Percentiles rank a stretch among this genome's conserved stretches.
Evolutionary conservation across 306 rosid species (phyloP).

Genomic region (Pterocarpus santalinus): DNA sequence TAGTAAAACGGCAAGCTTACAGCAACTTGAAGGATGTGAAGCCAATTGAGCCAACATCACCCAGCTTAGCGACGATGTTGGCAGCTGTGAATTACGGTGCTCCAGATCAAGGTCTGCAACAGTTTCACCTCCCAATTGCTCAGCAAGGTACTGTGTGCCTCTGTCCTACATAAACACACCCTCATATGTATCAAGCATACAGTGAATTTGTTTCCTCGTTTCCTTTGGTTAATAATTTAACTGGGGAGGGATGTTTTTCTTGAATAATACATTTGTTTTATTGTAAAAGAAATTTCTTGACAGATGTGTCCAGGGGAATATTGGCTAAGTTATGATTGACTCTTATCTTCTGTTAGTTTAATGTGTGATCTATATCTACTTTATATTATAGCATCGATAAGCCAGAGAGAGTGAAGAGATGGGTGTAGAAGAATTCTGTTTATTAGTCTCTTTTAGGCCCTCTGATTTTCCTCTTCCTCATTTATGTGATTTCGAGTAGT

Average conservation of each 20-base stretch:
- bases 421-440: not conserved
- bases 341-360: not conserved
- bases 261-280: not conserved
- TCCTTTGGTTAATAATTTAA: not conserved
- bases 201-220: too few relatives aligned
- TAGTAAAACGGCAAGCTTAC: conserved; percentile 25
- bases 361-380: not conserved
- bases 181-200: too few relatives aligned
- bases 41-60: not conserved
- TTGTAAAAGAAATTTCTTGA: not conserved
- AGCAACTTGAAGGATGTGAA: conserved; percentile 25
- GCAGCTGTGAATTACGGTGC: conserved; percentile 6
- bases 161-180: too few relatives aligned
- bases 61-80: not conserved
- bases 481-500: not conserved
- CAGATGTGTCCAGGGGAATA: too few relatives aligned
- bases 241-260: not conserved
- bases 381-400: not conserved
- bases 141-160: conserved; percentile 52
- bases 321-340: not conserved
- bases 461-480: not conserved
- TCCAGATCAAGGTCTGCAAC: conserved; percentile 36
- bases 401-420: too few relatives aligned
- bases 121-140: not conserved
- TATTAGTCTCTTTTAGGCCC: not conserved